Evolutionary conservation across 2,329 filamentous ascomycete genomes (phyloP), one percentile per base, ranked within the genome.

Genomic region (Aureobasidium sp.): DNA sequence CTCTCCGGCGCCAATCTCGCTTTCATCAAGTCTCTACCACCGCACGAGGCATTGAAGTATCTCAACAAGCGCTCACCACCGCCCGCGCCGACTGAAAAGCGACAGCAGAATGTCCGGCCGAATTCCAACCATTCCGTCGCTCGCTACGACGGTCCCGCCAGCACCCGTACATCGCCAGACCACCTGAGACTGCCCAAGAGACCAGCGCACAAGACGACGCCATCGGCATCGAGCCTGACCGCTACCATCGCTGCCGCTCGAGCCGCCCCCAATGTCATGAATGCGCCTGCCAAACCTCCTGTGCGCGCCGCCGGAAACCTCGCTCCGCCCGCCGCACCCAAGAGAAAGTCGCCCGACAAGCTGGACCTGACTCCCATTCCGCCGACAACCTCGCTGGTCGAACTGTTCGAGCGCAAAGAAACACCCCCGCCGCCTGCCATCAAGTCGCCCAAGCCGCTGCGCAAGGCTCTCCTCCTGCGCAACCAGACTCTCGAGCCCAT

Each of bases 331-430:
- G 7, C 3, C 33, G 51, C 37, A 17, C 27, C 17, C 25, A 33
- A 55, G 42, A 37, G 29, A 21, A 37, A 29, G 17, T 58, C 55
- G 3, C 37, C 31, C 4, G 61, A 64, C 23, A 45, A 43, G 9
- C 49, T 78, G 13, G 83, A 88, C 68, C 81, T 81, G 10, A 79
- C 77, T 1, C 76, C 83, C 6, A 85, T 88, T 53, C 75, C 81
- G 25, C 79, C 86, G 0, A 86, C 86, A 0, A 83, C 78, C 3
- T 81, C 84, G 4, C 75, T 90, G 21, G 85, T 90, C 58, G 81
- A 81, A 40, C 79, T 89, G 74, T 90, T 90, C 65, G 87, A 91
- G 72, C 76, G 79, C 64, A 78, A 74, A 40, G 61, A 62, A 46
- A 57, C 64, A 45, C n/a, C 53, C 15, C 33, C 51, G 19, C 15